phyloP scores from a whole-genome alignment of 495 filamentous ascomycete genomes.

The Penicillium longicatenatum region DNA sequence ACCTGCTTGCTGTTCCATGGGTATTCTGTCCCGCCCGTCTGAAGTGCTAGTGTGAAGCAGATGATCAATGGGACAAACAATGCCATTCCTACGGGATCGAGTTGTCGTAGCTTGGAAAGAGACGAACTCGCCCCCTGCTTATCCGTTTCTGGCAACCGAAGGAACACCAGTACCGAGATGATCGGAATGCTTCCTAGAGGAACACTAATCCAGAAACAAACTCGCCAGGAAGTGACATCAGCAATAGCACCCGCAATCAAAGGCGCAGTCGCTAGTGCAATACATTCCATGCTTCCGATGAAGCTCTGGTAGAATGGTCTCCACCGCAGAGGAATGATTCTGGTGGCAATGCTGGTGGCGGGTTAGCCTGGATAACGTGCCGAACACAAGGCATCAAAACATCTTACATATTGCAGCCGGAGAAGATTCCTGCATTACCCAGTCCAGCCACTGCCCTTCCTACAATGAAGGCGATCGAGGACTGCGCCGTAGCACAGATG shows the following conservation, averaged over 20 bases:
- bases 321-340: background rate
- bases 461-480: background rate
- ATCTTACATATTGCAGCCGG: background rate
- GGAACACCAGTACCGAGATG: background rate
- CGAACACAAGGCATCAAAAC: background rate
- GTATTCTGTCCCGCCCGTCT: background rate
- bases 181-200: background rate
- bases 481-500: background rate
- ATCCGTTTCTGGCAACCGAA: background rate
- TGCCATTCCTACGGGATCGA: background rate
- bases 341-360: background rate
- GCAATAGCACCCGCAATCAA: background rate
- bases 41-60: background rate
- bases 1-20: background rate
- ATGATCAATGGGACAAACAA: background rate
- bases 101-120: background rate
- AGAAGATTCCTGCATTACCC: background rate
- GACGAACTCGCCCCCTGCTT: background rate
- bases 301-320: background rate
- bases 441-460: background rate
- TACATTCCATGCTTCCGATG: background rate
- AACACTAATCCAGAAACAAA: background rate
- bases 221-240: slow-evolving; percentile 1
- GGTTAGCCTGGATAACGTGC: background rate
- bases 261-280: background rate